Base-by-base conservation (phyloP, 345 rosid species). In the Camelina hispida region DNA sequence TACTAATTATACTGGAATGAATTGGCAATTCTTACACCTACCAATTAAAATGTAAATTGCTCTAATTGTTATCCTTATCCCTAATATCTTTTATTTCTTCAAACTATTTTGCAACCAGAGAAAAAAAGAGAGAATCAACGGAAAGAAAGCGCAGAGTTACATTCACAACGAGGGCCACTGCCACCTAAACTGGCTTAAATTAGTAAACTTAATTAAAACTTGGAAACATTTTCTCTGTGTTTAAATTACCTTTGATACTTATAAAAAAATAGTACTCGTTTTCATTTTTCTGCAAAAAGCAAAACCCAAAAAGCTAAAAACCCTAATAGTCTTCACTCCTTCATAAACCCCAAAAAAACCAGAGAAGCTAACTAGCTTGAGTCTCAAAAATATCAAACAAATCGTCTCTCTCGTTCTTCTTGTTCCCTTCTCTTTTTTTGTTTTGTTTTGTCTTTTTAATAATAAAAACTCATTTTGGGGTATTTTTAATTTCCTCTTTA, bases 321-420 rank as follows among this genome's bases (percentile, higher is more conserved):
- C 78, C 81, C 78, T 78, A 78, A 78, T 17, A 77, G 67, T 77
- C 56, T n/a, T 46, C 73, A 37, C 54, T 66, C 81, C 81, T 78
- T 66, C 81, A 72, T 78, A 78, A 78, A 68, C 77, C 81, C 57
- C 81, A 43, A 61, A 8, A 23, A 50, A 66, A 63, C 66, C 53
- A 61, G 48, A 50, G 71, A 72, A 65, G 50, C 73, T 59, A 78
- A 72, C 63, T 48, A 72, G 57, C 69, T 62, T 37, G 62, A 62
- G 62, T 71, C 53, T 67, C 18, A 42, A 66, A 66, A 42, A 72
- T 4, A 58, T 71, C 77, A 59, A 71, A 66, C 40, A 51, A 14
- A 17, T 63, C 22, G 28, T 59, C 15, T 72, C 65, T 67, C 60
- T 58, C 3, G 67, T 58, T 78, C 77, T 58, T 77, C 68, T 60